phyloP scores from a whole-genome alignment of 495 filamentous ascomycete species.

The Cercophora scortea region DNA sequence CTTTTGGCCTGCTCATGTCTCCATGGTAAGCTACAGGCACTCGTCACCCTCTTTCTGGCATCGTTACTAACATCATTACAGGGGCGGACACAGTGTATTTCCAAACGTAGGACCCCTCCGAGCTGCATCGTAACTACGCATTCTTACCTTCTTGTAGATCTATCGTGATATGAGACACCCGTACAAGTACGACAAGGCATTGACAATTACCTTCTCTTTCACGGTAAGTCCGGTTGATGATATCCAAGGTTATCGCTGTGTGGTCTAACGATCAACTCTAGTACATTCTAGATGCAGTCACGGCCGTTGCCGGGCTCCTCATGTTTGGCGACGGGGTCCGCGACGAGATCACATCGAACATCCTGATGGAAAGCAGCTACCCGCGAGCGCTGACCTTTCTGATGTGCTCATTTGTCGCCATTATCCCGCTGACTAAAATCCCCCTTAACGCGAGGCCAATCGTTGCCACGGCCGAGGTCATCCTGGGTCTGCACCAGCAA shows the following conservation, averaged over 20 bases:
- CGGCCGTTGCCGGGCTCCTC: slow-evolving; percentile 73
- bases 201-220: slow-evolving; percentile 81
- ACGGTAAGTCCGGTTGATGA: slow-evolving; percentile 50
- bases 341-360: slow-evolving; percentile 87
- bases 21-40: slow-evolving; percentile 51
- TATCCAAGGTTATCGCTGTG: no score
- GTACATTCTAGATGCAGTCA: slow-evolving; percentile 71
- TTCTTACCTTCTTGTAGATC: slow-evolving; percentile 41
- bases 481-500: slow-evolving; percentile 61
- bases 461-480: slow-evolving; percentile 71
- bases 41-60: no score
- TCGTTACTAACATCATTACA: slow-evolving; percentile 5
- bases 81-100: slow-evolving; percentile 86
- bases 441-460: slow-evolving; percentile 89
- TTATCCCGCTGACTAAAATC: slow-evolving; percentile 92
- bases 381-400: slow-evolving; percentile 65
- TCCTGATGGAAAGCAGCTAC: slow-evolving; percentile 66
- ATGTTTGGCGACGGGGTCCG: slow-evolving; percentile 88
- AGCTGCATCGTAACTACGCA: neutral
- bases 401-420: slow-evolving; percentile 77
- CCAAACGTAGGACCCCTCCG: slow-evolving; percentile 50
- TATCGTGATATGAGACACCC: slow-evolving; percentile 98
- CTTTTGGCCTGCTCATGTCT: slow-evolving; percentile 92
- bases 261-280: slow-evolving; percentile 16
- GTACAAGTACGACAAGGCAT: slow-evolving; percentile 66